These are phyloP conservation scores for Teratosphaeria gauchensis DNA, from an alignment of 2,329 filamentous ascomycete genomes.

Conservation along the genomic window DNA sequence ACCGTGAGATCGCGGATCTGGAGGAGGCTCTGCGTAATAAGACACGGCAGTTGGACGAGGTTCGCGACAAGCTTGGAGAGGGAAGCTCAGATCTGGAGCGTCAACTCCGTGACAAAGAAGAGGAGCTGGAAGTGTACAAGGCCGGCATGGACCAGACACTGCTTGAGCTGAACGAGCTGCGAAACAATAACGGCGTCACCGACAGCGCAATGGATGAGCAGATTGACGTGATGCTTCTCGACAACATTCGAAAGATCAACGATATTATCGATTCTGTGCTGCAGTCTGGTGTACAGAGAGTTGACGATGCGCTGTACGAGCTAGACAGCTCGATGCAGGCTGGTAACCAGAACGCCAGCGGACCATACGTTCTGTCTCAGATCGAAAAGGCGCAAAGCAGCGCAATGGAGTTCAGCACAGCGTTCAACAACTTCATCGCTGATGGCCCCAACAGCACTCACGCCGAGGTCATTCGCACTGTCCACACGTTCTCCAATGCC, in stretches of 20 bases:
- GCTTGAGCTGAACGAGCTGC: slow-evolving; percentile 83
- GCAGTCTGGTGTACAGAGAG: slow-evolving; percentile 81
- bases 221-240: slow-evolving; percentile 78
- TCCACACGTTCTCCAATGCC: slow-evolving; percentile 81
- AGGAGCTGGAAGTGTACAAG: slow-evolving; percentile 96
- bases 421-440: slow-evolving; percentile 97
- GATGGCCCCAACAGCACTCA: slow-evolving; percentile 88
- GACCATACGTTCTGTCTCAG: slow-evolving; percentile 88
- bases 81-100: slow-evolving; percentile 79
- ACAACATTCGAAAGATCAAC: slow-evolving; percentile 87
- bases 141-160: slow-evolving; percentile 95
- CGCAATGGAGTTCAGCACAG: slow-evolving; percentile 93
- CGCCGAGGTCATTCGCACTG: slow-evolving; percentile 82
- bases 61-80: slow-evolving; percentile 66
- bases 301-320: slow-evolving; percentile 95
- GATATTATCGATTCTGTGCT: slow-evolving; percentile 96
- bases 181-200: slow-evolving; percentile 49
- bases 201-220: slow-evolving; percentile 80
- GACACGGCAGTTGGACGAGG: slow-evolving; percentile 74
- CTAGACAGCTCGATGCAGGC: slow-evolving; percentile 97
- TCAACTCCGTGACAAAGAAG: slow-evolving; percentile 84
- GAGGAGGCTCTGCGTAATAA: slow-evolving; percentile 86
- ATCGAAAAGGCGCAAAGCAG: slow-evolving; percentile 93
- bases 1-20: slow-evolving; percentile 91
- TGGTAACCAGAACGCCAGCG: slow-evolving; percentile 94